Evolutionary conservation across 1,284 basidiomycete genomes (phyloP), one percentile per base, ranked within the genome.

Genomic region (Stygiomarasmius scandens): DNA sequence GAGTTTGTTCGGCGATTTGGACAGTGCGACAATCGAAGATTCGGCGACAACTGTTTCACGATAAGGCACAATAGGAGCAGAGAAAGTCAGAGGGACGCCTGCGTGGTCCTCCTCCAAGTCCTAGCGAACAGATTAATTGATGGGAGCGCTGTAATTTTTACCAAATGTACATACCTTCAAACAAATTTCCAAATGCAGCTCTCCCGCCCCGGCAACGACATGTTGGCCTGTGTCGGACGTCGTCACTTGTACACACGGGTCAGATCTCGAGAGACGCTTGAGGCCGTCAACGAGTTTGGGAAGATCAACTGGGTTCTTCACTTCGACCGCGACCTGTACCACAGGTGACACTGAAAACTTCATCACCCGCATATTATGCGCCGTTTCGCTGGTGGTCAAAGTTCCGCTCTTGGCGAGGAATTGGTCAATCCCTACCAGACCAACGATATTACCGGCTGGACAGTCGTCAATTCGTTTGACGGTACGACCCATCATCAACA

Each of bases 311-410:
- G 96, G 96, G 78, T 99, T 99, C 92, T 99, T 99, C 78, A 98
- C 96, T 79, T 99, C 97, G 71, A 99, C 97, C 68, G 96, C 95
- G 73, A 98, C 95, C 77, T 92, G 97, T 49, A 99, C 97, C 87
- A 99, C 97, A 70, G 96, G 97, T 43, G 97, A 99, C 63, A 99
- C 97, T 73, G 95, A 96, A 86, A 96, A 97, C 84, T 93, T 95
- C 96, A 99, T 99, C 79, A 99, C 96, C 83, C 84, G 95, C 94
- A 99, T 97, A 87, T 99, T 99, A 86, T 99, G 97, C 54, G 97
- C 97, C 58, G 96, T 98, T 81, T 99, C 97, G 59, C 94, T 95
- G 63, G 91, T 89, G 64, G 97, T 98, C 70, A 99, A 88, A 65
- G 97, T 99, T 79, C 97, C 96, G 67, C 88, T 95, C 89, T 99